Evolutionary conservation across 1,139 yeast species (phyloP), one percentile per base, ranked within the genome.

Genomic region (Zygosaccharomyces sapae): DNA sequence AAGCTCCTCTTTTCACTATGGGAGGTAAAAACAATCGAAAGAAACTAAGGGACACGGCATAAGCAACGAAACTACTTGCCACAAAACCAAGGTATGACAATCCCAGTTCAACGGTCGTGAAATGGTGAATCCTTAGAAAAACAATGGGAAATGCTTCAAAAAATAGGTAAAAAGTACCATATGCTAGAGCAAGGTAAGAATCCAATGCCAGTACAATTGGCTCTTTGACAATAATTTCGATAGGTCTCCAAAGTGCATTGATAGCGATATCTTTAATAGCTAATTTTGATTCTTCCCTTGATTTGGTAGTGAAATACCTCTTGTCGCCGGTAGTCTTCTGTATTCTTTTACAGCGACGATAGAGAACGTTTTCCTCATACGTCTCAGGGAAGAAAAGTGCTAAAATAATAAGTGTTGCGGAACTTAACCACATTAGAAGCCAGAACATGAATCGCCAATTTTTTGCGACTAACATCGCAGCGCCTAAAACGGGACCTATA

Each of bases 91-190:
- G 38, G 56, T 71, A 79, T 4, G 77, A 61, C 5, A 69, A 64
- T 18, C 83, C 83, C 60, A 67, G 59, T 45, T 74, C 73, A 12
- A 79, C 68, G 38, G 69, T 54, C 16, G 77, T 73, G 62, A 80
- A 80, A 41, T 68, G 59, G 53, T 75, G 69, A 27, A 69, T 58
- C 3, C 66, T 74, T 7, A 53, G 43, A 52, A 73, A 79, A 1
- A 77, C 78, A 41, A 79, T 68, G 5, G 85, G 85, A 61, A 77
- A 75, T 1, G 79, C 81, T 61, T 80, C 85, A 54, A 80, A 77
- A 72, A 76, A 80, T 40, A 79, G 66, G 57, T 79, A 80, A 59
- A 76, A 59, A 34, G 77, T 63, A 19, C 80, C 72, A 62, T 80
- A 80, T 7, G 73, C 69, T 57, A 80, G 63, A 2, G 81, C 74